These are phyloP conservation scores for Hymenoscyphus occultus DNA, from an alignment of 2,329 filamentous ascomycete species.

Conservation along the genomic window DNA sequence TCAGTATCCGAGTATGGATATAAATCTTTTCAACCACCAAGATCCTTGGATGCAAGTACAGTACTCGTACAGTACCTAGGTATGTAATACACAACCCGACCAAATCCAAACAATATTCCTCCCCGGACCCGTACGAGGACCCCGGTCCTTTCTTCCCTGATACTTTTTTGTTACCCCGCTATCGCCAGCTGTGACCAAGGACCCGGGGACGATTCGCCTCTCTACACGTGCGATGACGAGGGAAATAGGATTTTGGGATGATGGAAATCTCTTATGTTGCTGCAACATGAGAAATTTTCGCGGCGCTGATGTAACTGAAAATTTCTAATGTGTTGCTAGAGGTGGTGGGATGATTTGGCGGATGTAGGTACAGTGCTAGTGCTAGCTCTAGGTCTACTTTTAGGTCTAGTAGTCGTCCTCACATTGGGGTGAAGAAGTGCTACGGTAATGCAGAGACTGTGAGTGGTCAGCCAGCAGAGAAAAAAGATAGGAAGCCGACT, in stretches of 20 bases:
- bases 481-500: background rate
- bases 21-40: too few species aligned
- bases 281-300: conserved; percentile 1
- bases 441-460: background rate
- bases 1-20: too few species aligned
- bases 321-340: background rate
- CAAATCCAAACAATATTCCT: too few species aligned
- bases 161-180: background rate
- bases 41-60: too few species aligned
- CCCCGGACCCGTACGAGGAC: background rate
- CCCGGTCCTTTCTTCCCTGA: background rate
- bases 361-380: too few species aligned
- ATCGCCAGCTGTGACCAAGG: background rate
- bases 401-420: background rate
- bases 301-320: background rate
- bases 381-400: too few species aligned
- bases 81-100: too few species aligned
- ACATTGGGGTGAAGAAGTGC: background rate
- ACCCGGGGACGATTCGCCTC: background rate
- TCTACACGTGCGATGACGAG: background rate
- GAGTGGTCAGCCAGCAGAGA: background rate
- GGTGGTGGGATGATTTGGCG: too few species aligned
- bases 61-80: too few species aligned
- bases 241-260: background rate
- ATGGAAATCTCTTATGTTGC: background rate